Percentiles rank a stretch among this genome's conserved stretches.
phyloP scores from a whole-genome alignment of 1,284 basidiomycete genomes.

The Fomitopsis pinicola region DNA sequence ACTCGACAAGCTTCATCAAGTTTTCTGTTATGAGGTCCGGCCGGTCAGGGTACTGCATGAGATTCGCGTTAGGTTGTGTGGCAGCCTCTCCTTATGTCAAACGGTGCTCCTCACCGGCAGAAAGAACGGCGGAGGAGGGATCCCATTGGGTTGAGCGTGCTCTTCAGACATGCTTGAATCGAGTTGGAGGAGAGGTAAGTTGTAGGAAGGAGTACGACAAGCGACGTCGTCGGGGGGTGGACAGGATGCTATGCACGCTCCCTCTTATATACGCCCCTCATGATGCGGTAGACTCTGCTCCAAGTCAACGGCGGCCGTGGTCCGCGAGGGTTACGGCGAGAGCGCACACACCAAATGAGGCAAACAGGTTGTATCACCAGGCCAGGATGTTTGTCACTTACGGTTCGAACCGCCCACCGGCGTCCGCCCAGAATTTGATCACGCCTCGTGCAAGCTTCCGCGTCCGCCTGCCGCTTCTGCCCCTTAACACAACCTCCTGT shows the following conservation, averaged over 20 bases:
- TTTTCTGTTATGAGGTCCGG: conserved; percentile 57
- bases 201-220: not conserved
- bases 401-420: not conserved
- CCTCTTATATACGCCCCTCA: not conserved
- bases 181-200: not conserved
- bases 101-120: conserved; percentile 22
- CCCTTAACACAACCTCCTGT: not conserved
- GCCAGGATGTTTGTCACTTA: not conserved
- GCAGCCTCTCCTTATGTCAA: no score
- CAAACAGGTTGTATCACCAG: conserved; percentile 4
- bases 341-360: conserved; percentile 3
- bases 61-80: not conserved
- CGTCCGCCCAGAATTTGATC: not conserved
- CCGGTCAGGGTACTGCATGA: conserved; percentile 41
- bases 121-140: conserved; percentile 25
- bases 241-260: not conserved
- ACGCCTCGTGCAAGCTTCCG: not conserved
- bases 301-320: not conserved
- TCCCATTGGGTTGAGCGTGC: conserved; percentile 25
- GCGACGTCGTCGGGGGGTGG: not conserved
- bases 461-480: not conserved
- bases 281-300: not conserved
- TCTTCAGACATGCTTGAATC: conserved; percentile 7
- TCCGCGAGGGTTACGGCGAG: not conserved
- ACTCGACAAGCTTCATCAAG: conserved; percentile 42